These are phyloP conservation scores for Naganishia sp. DNA, from an alignment of 1,284 basidiomycete genomes.

Conservation along the genomic window DNA sequence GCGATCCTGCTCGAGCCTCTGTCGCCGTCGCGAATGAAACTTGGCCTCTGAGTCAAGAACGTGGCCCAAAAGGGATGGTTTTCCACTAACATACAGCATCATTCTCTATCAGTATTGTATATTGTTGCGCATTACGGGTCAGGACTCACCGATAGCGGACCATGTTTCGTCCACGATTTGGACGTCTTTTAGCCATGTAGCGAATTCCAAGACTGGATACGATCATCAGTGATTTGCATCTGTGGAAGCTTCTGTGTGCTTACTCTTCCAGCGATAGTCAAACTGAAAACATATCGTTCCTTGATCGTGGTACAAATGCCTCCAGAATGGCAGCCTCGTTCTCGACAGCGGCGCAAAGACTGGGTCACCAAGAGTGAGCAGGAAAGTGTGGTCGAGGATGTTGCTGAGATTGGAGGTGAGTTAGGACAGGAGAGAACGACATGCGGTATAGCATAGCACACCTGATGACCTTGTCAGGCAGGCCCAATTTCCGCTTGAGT, in stretches of 20 bases:
- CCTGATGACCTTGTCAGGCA: constrained; percentile 24
- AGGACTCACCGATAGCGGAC: constrained; percentile 6
- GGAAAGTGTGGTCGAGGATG: constrained; percentile 9
- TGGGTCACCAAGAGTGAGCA: background rate
- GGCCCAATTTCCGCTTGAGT: background rate
- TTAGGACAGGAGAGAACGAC: background rate
- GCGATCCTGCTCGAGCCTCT: constrained; percentile 15
- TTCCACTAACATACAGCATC: background rate
- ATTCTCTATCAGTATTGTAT: background rate
- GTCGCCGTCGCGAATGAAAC: background rate
- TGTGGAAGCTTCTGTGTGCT: background rate
- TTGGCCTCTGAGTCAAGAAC: constrained; percentile 12
- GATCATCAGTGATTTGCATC: background rate
- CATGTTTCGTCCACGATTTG: constrained; percentile 13
- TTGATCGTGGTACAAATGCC: background rate
- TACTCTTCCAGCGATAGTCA: constrained; percentile 17
- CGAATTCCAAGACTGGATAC: constrained; percentile 5
- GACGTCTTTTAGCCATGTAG: constrained; percentile 17
- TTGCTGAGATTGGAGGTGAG: background rate
- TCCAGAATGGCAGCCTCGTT: constrained; percentile 6
- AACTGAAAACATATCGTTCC: background rate
- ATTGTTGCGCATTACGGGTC: background rate
- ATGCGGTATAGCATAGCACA: background rate
- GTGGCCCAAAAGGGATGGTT: constrained; percentile 23
- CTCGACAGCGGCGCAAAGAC: background rate